Evolutionary conservation across 2,329 filamentous ascomycete species (phyloP).

Genomic region (Aureobasidium uvarum): DNA sequence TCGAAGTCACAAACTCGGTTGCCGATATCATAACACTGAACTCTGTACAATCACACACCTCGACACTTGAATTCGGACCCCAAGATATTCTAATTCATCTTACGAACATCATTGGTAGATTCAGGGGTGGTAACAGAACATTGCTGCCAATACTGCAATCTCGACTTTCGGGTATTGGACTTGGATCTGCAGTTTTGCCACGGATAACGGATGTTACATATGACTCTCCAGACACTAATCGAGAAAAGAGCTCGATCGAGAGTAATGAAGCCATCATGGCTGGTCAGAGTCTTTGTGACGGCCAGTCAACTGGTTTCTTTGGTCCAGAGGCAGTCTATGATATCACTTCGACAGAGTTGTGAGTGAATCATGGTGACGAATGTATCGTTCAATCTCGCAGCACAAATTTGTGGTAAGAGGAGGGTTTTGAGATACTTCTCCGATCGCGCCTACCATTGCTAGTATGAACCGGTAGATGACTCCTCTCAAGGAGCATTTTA

Average conservation of each 20-base stretch:
- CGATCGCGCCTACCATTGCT: too few relatives aligned
- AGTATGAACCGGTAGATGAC: too few relatives aligned
- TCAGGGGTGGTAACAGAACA: slow-evolving; percentile 6
- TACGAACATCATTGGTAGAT: slow-evolving; percentile 6
- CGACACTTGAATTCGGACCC: background rate
- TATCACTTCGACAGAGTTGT: background rate
- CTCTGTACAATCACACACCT: background rate
- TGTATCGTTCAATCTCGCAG: too few relatives aligned
- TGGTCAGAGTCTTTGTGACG: background rate
- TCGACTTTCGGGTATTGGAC: slow-evolving; percentile 6
- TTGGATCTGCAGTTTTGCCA: background rate
- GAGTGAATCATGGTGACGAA: background rate
- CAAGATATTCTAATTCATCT: slow-evolving; percentile 11
- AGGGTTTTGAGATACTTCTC: too few relatives aligned
- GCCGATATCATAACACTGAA: slow-evolving; percentile 9
- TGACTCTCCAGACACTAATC: slow-evolving; percentile 9
- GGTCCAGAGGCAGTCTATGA: background rate
- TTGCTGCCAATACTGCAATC: slow-evolving; percentile 9
- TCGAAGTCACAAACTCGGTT: slow-evolving; percentile 17
- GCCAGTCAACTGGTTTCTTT: background rate
- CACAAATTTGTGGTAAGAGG: too few relatives aligned
- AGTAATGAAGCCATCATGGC: slow-evolving; percentile 6
- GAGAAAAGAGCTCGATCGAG: slow-evolving; percentile 6
- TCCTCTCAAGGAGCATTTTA: too few relatives aligned
- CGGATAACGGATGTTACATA: slow-evolving; percentile 15